Evolutionary conservation across 352 stramenopile genomes (phyloP).

Genomic region (Blastocystis hominis): DNA sequence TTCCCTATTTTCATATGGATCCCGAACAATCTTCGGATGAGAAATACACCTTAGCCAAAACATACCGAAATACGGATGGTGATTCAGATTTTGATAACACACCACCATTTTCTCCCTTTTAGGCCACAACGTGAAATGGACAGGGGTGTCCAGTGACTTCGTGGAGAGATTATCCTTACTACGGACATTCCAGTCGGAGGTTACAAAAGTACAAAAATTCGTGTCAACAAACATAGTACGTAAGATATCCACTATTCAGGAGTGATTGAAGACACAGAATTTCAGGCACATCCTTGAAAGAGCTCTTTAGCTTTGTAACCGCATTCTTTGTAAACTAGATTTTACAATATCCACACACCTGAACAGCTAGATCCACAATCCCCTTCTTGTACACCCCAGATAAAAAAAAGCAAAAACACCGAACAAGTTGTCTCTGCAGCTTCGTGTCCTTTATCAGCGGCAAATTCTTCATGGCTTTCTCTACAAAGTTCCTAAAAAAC

Average conservation of each 20-base stretch:
- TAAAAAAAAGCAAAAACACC: conserved; percentile 39
- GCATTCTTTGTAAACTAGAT: not conserved
- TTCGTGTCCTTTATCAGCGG: not conserved
- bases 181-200: too few species aligned
- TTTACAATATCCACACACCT: not conserved
- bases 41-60: too few species aligned
- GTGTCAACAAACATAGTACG: conserved; percentile 7
- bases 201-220: not conserved
- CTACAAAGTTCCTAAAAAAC: not conserved
- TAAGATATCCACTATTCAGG: not conserved
- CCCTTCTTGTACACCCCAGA: not conserved
- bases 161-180: too few species aligned
- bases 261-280: not conserved
- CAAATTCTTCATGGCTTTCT: not conserved
- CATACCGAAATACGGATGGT: too few species aligned
- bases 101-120: too few species aligned
- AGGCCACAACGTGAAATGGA: too few species aligned
- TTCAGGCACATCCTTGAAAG: not conserved
- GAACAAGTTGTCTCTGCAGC: not conserved
- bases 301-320: not conserved
- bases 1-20: too few species aligned
- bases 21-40: too few species aligned
- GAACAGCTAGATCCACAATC: not conserved
- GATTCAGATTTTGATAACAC: too few species aligned
- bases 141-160: too few species aligned